Percentiles rank a stretch among this genome's conserved stretches.
Evolutionary conservation across 2,329 filamentous ascomycete genomes (phyloP).

Genomic region (Emmonsia crescens): DNA sequence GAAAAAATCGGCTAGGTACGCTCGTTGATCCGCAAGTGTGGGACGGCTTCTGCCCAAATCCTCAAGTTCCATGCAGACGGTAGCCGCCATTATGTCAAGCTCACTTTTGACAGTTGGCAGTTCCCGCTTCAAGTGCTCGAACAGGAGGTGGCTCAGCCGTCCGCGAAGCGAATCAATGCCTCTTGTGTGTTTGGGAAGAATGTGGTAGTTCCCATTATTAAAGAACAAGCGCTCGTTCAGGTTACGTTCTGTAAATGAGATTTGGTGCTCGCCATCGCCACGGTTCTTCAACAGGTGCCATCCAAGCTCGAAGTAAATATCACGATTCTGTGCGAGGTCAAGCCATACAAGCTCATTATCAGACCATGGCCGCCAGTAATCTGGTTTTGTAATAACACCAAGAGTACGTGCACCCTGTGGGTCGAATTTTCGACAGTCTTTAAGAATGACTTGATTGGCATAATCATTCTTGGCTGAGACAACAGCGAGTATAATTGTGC

Average conservation of each 20-base stretch:
- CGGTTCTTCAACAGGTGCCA: slow-evolving; percentile 8
- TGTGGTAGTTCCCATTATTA: background rate
- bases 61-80: background rate
- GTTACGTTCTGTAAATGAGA: slow-evolving; percentile 5
- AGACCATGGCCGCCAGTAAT: slow-evolving; percentile 27
- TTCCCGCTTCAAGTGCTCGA: background rate
- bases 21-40: background rate
- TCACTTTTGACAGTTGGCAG: background rate
- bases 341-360: slow-evolving; percentile 1
- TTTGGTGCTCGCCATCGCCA: background rate
- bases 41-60: background rate
- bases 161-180: slow-evolving; percentile 6
- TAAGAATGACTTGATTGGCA: slow-evolving; percentile 37
- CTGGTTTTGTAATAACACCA: slow-evolving; percentile 49
- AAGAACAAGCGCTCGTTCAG: slow-evolving; percentile 4
- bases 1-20: slow-evolving; percentile 1
- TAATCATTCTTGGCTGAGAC: slow-evolving; percentile 36
- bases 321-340: slow-evolving; percentile 6
- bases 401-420: slow-evolving; percentile 29
- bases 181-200: background rate
- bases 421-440: slow-evolving; percentile 29
- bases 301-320: slow-evolving; percentile 5
- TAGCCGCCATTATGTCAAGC: background rate
- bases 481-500: slow-evolving; percentile 35
- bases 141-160: slow-evolving; percentile 2